Evolutionary conservation across 495 filamentous ascomycete genomes (phyloP), one percentile per base, ranked within the genome.

Genomic region (Xanthoparmelia taractica): DNA sequence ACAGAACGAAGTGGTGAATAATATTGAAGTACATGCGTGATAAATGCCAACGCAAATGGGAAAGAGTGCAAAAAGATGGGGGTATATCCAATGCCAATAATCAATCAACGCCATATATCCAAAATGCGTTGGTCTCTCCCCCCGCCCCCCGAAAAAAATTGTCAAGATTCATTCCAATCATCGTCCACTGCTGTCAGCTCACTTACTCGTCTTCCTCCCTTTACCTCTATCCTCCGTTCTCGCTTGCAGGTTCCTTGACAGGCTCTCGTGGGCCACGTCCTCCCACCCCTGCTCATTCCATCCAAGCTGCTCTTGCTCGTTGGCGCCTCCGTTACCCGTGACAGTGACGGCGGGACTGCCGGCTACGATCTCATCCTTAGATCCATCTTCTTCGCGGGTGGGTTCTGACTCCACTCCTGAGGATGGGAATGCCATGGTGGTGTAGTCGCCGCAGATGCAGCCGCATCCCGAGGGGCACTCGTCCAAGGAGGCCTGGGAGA

Each of bases 391-490:
- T 10, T 33, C 50, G 29, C 50, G 17, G 5, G 29, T 7, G 8
- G 48, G 31, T 17, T 29, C 48, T 8, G 48, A 18, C 12, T 18
- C 48, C 5, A 29, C 50, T n/a, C 2, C 27, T 11, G 50, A 54
- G 73, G 50, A 69, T 66, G 31, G 75, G 60, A 34, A 72, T 65
- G 45, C 68, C 68, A 76, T 66, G 47, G 40, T 25, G 29, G 63
- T 23, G 37, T 80, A 73, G 25, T 79, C 75, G 18, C 77, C 73
- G 72, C 80, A 83, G 60, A 68, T 74, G 45, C 80, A 83, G 57
- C 80, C 79, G 63, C 80, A 83, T 23, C 78, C 79, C 5, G 71
- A 76, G 5, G 79, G 74, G 63, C 80, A 83, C 43, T 40, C 61
- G n/a, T 63, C 52, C 27, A 29, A 15, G 33, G n/a, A 25, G 57